These are phyloP conservation scores for Sphagnurus paluster DNA, from an alignment of 1,284 basidiomycete species.

Conservation along the genomic window DNA sequence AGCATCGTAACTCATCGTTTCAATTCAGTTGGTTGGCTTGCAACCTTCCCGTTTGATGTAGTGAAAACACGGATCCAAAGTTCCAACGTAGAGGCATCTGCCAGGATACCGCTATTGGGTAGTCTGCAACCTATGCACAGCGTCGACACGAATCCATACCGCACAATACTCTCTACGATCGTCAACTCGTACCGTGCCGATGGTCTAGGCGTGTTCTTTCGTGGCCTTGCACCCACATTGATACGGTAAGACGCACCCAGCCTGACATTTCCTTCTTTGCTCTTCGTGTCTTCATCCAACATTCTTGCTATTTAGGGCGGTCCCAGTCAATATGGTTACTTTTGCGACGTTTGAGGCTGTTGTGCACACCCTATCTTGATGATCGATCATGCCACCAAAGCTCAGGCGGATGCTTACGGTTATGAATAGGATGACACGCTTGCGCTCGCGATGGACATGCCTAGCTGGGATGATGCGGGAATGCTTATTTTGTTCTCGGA, in stretches of 20 bases:
- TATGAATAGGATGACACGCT: too few relatives aligned
- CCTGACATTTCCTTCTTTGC: background rate
- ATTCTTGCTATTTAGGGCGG: slow-evolving; percentile 30
- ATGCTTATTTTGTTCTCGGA: too few relatives aligned
- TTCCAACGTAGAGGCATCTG: slow-evolving; percentile 20
- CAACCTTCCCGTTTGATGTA: slow-evolving; percentile 83
- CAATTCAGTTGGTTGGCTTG: slow-evolving; percentile 57
- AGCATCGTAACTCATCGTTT: background rate
- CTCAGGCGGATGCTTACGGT: too few relatives aligned
- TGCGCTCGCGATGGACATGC: too few relatives aligned
- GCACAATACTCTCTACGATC: slow-evolving; percentile 56
- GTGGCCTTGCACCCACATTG: slow-evolving; percentile 76
- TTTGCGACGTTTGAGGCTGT: slow-evolving; percentile 43
- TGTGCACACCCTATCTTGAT: slow-evolving; percentile 29
- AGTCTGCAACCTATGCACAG: background rate
- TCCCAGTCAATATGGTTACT: slow-evolving; percentile 48
- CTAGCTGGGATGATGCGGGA: background rate
- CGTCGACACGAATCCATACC: slow-evolving; percentile 45
- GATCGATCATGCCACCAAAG: too few relatives aligned
- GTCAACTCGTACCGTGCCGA: slow-evolving; percentile 63
- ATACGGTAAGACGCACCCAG: slow-evolving; percentile 55
- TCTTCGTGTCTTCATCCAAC: background rate
- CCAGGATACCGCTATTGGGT: background rate
- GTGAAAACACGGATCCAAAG: slow-evolving; percentile 86
- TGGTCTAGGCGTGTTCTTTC: slow-evolving; percentile 69